Evolutionary conservation across 2,329 filamentous ascomycete genomes (phyloP), one percentile per base, ranked within the genome.

Genomic region (Penicillium capsulatum): DNA sequence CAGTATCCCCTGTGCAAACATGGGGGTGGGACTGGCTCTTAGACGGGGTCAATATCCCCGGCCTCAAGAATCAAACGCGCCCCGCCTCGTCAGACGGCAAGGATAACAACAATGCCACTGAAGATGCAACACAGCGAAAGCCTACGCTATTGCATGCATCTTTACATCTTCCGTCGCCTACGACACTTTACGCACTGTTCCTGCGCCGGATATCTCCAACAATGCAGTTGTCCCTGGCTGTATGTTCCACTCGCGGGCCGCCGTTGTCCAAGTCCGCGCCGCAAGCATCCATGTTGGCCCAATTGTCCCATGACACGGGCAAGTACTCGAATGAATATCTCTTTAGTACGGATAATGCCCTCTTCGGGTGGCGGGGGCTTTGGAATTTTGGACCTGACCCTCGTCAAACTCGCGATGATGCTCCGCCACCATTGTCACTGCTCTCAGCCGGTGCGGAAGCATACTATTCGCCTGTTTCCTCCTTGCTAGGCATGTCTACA

Each of bases 401-500:
- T 16, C 55, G 64, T 31, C 42, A 53, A 10, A 19, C 42, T 9
- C 50, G 42, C 11, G 39, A 50, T 17, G 34, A 50, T 27, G 28
- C 70, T 65, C 43, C 81, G 84, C 59, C 78, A 75, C 52, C 79
- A 83, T 42, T 84, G 81, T 69, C 90, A 7, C 81, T 91, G 14
- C 88, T 97, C 61, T 94, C 87, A 57, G 86, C 87, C 3, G 92
- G 92, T 24, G 91, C 83, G 39, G 92, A 98, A 66, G 74, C 94
- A 24, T 98, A 97, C 70, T 98, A 98, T 70, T 92, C 91, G 15
- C 84, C 90, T 1, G 70, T 96, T 43, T 97, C 96, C 63, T 96
- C 96, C 60, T 88, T 89, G 15, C 87, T 91, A 34, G 92, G 92
- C 32, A 80, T 96, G 61, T 95, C 88, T 48, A 79, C 94, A 7